Conservation (phyloP, 176 grass and related monocot genomes). For the Cymbopogon citratus region DNA sequence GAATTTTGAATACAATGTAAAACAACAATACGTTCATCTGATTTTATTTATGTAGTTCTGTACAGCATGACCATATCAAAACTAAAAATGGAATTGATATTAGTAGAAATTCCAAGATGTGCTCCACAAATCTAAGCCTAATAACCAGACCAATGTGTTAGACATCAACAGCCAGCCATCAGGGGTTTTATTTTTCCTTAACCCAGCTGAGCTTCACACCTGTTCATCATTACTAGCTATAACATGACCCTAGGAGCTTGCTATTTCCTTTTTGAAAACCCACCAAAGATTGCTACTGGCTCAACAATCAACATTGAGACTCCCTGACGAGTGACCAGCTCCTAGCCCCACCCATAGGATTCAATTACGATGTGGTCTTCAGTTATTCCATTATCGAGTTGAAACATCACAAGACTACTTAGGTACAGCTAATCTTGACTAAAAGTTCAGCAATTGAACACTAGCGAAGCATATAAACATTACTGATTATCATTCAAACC, state of each 20-base stretch:
- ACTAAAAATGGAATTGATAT: not conserved
- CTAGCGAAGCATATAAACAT: not conserved
- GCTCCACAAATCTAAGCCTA: not conserved
- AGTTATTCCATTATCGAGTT: not conserved
- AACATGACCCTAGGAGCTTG: not conserved
- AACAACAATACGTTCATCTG: too few species aligned
- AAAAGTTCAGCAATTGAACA: not conserved
- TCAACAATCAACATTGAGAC: not conserved
- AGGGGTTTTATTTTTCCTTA: not conserved
- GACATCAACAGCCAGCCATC: not conserved
- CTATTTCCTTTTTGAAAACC: not conserved
- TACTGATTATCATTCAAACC: not conserved
- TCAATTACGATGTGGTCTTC: not conserved
- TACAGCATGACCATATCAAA: not conserved
- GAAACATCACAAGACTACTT: slow-evolving; percentile 3
- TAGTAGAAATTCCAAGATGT: not conserved
- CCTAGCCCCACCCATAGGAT: not conserved
- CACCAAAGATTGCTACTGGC: not conserved
- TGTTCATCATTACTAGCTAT: not conserved
- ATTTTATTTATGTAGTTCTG: not conserved
- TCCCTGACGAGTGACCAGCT: not conserved
- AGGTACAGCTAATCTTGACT: not conserved
- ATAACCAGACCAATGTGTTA: not conserved
- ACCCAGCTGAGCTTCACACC: not conserved
- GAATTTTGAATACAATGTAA: too few species aligned